Percentiles rank a stretch among this genome's conserved stretches.
Evolutionary conservation across 2,329 filamentous ascomycete genomes (phyloP).

Genomic region (Ampelomyces quisqualis): DNA sequence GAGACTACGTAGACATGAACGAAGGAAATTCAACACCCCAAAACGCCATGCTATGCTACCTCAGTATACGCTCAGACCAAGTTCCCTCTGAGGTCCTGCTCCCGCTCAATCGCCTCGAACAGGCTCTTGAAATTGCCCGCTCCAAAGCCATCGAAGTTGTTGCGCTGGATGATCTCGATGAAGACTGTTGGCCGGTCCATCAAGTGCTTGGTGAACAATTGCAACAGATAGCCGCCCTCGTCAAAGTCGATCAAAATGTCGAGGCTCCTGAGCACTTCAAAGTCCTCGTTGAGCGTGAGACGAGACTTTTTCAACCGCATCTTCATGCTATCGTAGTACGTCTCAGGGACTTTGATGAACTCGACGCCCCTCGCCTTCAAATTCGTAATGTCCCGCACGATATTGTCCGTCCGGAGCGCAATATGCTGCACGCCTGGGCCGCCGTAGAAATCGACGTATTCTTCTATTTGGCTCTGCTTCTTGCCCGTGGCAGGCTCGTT

Average conservation of each 20-base stretch:
- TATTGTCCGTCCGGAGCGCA: constrained; percentile 78
- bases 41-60: constrained; percentile 10
- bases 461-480: constrained; percentile 91
- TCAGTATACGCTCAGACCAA: constrained; percentile 46
- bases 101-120: constrained; percentile 93
- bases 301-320: constrained; percentile 65
- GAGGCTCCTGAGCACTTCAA: constrained; percentile 71
- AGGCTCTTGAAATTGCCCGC: constrained; percentile 94
- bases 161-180: constrained; percentile 91
- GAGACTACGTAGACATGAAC: too few relatives aligned
- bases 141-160: constrained; percentile 88
- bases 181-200: constrained; percentile 96
- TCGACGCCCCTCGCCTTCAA: constrained; percentile 85
- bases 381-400: constrained; percentile 73
- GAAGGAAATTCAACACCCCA: not conserved
- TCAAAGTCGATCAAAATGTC: constrained; percentile 96
- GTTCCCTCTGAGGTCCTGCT: constrained; percentile 85
- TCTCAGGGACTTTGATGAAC: constrained; percentile 85
- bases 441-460: constrained; percentile 81
- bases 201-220: constrained; percentile 67
- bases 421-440: constrained; percentile 93
- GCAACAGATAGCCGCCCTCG: constrained; percentile 79
- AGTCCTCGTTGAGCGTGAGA: constrained; percentile 69
- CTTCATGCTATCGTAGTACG: constrained; percentile 80
- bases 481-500: constrained; percentile 91